Evolutionary conservation across 2,329 filamentous ascomycete species (phyloP).

Genomic region (Epichloe baconii): DNA sequence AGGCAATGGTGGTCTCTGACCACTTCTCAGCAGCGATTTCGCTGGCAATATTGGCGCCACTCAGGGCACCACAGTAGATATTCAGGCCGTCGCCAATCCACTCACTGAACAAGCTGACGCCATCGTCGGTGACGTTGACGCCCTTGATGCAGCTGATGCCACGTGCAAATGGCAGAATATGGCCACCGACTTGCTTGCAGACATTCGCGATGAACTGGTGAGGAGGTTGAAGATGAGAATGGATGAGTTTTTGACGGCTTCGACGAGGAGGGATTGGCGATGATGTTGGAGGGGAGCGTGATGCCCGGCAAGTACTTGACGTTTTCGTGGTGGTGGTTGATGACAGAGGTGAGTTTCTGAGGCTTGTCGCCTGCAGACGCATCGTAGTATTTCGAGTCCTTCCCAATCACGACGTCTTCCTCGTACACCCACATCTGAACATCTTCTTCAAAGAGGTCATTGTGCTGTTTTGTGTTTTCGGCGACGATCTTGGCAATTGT

Average conservation of each 20-base stretch:
- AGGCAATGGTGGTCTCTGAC: constrained; percentile 93
- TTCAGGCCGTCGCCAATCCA: constrained; percentile 81
- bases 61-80: constrained; percentile 94
- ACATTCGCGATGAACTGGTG: constrained; percentile 90
- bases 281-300: constrained; percentile 64
- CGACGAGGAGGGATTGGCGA: constrained; percentile 73
- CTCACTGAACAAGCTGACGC: constrained; percentile 84
- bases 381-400: constrained; percentile 62
- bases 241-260: constrained; percentile 70
- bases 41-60: constrained; percentile 88
- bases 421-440: constrained; percentile 99
- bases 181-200: constrained; percentile 71
- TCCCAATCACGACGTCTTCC: constrained; percentile 66
- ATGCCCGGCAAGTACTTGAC: constrained; percentile 95
- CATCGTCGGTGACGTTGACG: constrained; percentile 78
- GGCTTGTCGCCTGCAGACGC: constrained; percentile 47
- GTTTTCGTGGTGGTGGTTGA: constrained; percentile 92
- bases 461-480: constrained; percentile 72
- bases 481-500: constrained; percentile 95
- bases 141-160: constrained; percentile 98
- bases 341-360: constrained; percentile 79
- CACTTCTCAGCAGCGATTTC: constrained; percentile 95
- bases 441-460: constrained; percentile 69
- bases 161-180: constrained; percentile 82
- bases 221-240: constrained; percentile 91